Base-by-base conservation (phyloP, 164 flowering plant genomes). In the Sedum album region DNA sequence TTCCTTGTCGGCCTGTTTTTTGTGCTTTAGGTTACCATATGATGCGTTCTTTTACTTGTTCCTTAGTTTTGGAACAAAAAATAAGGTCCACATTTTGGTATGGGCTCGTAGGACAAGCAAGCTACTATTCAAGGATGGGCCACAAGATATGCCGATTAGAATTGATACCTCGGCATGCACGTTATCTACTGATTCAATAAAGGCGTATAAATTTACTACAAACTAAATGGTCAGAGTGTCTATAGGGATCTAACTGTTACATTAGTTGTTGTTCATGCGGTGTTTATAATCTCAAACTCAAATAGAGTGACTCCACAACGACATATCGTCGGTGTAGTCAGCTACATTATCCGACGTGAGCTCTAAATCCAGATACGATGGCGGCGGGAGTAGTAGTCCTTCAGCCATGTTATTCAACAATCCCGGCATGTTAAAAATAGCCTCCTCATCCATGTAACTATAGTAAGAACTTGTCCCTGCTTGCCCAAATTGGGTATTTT, bases 341-440 rank as follows among this genome's bases (percentile, higher is more conserved):
- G n/a, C 57, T n/a, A 9, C 31, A 25, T 44, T 49, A 44, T 44
- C 69, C 36, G 35, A 42, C 4, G 35, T 15, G 0, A 39, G 30
- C 18, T 17, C 55, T 3, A 20, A 0, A 11, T 9, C 20, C 0
- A 8, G n/a, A 30, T 14, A 66, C 1, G 68, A 35, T 14, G 68
- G 68, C 20, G 68, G 68, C 21, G 68, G 48, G 10, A 66, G 53
- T 41, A 66, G n/a, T 26, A 66, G 33, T 14, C 68, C 68, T 66
- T 66, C 68, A n/a, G 68, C 68, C 68, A 66, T 66, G 68, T 44
- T 42, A 14, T 28, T 44, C 44, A 66, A 57, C 31, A 66, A 42
- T 26, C 69, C 69, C 3, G 69, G 57, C 69, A 44, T 66, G 20
- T 46, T 31, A 66, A 66, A 66, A 11, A 66, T 44, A 20, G 55